Evolutionary conservation across 164 flowering plant genomes (phyloP), one percentile per base, ranked within the genome.

Genomic region (Berberis thunbergii): DNA sequence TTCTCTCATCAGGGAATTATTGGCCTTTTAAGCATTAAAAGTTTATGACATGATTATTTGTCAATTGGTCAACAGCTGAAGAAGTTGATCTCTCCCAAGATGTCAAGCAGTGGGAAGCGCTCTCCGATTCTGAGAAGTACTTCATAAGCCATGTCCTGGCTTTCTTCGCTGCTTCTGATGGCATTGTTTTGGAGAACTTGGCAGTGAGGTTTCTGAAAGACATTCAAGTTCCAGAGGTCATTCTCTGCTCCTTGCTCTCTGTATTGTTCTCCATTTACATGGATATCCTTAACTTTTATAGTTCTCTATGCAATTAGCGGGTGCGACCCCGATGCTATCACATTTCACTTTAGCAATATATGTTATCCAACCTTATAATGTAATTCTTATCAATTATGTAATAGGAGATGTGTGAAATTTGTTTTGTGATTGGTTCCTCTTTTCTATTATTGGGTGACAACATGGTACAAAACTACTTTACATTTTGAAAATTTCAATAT

Each of bases 141-240:
- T 88, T 91, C 86, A 76, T 91, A 71, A 79, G 76, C 41, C 94
- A 88, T 65, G 84, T 91, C 38, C 89, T 91, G 39, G 96, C 96
- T 64, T 91, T 91, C 85, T 91, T 91, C 66, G 97, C 97, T 55
- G 92, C 97, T 63, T 91, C 96, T 4, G 94, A 91, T 55, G 96
- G 96, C 38, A 91, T 91, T 76, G 97, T 88, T 2, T 76, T 88
- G 26, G 96, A 91, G 67, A 91, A 91, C 50, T 90, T 91, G 67
- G 96, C 91, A 59, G 82, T 72, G 1, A 54, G 97, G n/a, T 91
- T 91, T 84, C 85, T 88, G 91, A 86, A 83, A 65, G 92, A 91
- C 49, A 83, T 91, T 58, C 97, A 91, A 66, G 76, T 87, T 57
- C 50, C 96, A 2, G 96, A 89, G 72, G 49, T 46, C 8, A 46